phyloP scores from a whole-genome alignment of 495 filamentous ascomycete genomes.

The Aspergillus steynii region DNA sequence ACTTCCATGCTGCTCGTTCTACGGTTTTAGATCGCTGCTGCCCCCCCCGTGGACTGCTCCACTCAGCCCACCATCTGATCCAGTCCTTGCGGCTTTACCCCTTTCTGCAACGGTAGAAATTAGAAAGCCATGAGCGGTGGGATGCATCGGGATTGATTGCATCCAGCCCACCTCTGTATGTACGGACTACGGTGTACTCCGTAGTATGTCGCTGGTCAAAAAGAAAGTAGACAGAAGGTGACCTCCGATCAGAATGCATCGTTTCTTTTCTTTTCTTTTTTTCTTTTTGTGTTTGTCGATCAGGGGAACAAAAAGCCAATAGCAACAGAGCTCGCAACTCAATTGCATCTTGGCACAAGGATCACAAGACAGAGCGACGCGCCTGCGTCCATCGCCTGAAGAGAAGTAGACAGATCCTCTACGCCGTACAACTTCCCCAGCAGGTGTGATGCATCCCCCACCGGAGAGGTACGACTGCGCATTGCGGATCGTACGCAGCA shows the following conservation, averaged over 20 bases:
- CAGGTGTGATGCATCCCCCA: neutral
- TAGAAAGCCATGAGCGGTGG: constrained; percentile 1
- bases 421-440: neutral
- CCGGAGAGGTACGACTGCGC: neutral
- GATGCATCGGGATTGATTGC: neutral
- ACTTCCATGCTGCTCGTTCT: neutral
- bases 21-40: constrained; percentile 7
- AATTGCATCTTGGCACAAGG: constrained; percentile 14
- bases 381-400: neutral
- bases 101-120: constrained; percentile 8
- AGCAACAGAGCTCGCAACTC: constrained; percentile 1
- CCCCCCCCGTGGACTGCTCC: constrained; percentile 2
- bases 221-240: neutral
- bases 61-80: constrained; percentile 6
- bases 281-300: constrained; percentile 1
- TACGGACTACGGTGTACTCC: neutral
- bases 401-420: neutral
- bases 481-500: neutral
- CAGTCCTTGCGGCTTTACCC: constrained; percentile 3
- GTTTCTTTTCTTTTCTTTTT: neutral
- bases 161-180: neutral
- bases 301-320: constrained; percentile 11
- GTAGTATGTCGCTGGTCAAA: neutral
- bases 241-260: neutral
- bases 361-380: constrained; percentile 16